These are phyloP conservation scores for Glycine soja DNA, from an alignment of 306 rosid species.

Conservation along the genomic window DNA sequence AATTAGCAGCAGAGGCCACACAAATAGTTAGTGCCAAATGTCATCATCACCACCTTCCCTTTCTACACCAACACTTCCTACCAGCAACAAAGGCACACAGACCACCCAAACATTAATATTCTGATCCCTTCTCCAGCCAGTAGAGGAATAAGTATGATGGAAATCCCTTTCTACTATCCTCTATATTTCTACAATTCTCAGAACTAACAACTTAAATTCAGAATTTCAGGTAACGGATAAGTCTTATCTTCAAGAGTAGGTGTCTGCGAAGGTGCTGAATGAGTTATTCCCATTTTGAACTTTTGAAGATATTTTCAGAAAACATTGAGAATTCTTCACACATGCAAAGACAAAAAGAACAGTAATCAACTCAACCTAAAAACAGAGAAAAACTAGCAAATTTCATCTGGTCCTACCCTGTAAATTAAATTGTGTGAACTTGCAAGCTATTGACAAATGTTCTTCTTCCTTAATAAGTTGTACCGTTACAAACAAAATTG, in stretches of 20 bases:
- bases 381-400: not conserved
- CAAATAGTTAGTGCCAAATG: not conserved
- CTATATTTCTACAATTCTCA: slow-evolving; percentile 20
- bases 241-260: slow-evolving; percentile 24
- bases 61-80: slow-evolving; percentile 31
- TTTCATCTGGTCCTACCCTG: not conserved
- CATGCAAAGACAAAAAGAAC: not conserved
- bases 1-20: slow-evolving; percentile 10
- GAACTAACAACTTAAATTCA: slow-evolving; percentile 23
- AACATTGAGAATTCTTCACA: not conserved
- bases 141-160: slow-evolving; percentile 8
- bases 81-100: slow-evolving; percentile 12
- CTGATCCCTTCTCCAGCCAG: slow-evolving; percentile 26
- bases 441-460: slow-evolving; percentile 5
- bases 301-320: slow-evolving; percentile 18
- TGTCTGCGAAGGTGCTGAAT: slow-evolving; percentile 9
- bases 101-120: slow-evolving; percentile 36
- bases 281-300: slow-evolving; percentile 6
- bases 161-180: slow-evolving; percentile 19
- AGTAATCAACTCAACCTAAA: slow-evolving; percentile 16
- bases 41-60: not conserved
- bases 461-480: slow-evolving; percentile 9
- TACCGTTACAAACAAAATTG: slow-evolving; percentile 23
- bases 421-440: not conserved
- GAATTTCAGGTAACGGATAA: not conserved